Base-by-base conservation (phyloP, 768 basidiomycete genomes). In the Panaeolus cyanescens region DNA sequence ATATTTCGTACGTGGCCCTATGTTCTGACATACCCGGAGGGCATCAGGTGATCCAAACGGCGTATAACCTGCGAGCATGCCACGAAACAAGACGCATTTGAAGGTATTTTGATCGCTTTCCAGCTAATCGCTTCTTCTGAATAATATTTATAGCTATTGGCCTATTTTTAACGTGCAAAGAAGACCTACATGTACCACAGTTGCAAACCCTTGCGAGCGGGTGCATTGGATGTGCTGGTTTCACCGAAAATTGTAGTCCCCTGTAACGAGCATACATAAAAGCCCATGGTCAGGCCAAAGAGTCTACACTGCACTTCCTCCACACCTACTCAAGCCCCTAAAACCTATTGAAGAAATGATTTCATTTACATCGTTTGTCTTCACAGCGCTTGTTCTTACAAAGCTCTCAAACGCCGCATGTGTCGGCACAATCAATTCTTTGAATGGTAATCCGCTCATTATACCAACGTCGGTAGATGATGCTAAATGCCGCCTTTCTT, bases 361-460 rank as follows among this genome's bases (percentile, higher is more conserved):
- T 13, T 50, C 45, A n/a, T 20, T 50, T 28, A 25, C 25, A 15
- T 28, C 45, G 30, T 50, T 50, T 28, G 45, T 50, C 15, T 50
- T 50, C 12, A 15, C 45, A 10, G 45, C 45, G 5, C 25, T 50
- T 28, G 45, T 28, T 28, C 45, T 50, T 5, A 50, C 45, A 15
- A 22, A 28, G 5, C 45, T 50, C 25, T 50, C 45, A 3, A 50
- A 50, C 45, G 45, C 65, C 2, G 45, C 65, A 5, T 66, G 61
- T 55, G 56, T 60, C 22, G 65, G 66, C 56, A 59, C 65, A 17
- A 68, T 70, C 34, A 61, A 55, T 55, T 69, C 70, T 7, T 31
- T 71, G 33, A 58, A 54, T 61, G 69, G 68, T 71, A 34, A 13
- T 6, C 33, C 33, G n/a, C 22, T 3, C 17, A 20, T 5, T 4